phyloP scores from a whole-genome alignment of 2,329 filamentous ascomycete genomes.

The Clonostachys byssicola region DNA sequence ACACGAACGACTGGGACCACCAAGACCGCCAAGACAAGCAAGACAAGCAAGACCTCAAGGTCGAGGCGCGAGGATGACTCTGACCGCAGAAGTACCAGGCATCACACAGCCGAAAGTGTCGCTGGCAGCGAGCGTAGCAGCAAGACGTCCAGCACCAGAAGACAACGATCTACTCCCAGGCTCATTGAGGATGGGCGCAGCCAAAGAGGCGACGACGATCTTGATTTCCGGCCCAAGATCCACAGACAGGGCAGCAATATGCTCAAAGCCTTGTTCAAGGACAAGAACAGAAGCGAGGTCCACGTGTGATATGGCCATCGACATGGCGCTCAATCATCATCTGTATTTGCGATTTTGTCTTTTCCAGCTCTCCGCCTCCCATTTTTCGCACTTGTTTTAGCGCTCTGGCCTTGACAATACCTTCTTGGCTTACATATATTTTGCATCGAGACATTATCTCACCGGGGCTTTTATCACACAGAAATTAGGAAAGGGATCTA shows the following conservation, averaged over 20 bases:
- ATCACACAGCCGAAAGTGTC: conserved; percentile 10
- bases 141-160: conserved; percentile 13
- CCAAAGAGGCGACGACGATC: conserved; percentile 25
- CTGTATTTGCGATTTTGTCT: too few relatives aligned
- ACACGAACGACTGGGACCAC: conserved; percentile 20
- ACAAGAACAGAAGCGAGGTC: conserved; percentile 42
- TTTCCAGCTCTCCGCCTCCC: too few relatives aligned
- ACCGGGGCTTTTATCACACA: too few relatives aligned
- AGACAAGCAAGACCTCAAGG: conserved; percentile 12
- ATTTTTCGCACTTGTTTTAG: too few relatives aligned
- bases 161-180: conserved; percentile 21
- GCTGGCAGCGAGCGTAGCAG: conserved; percentile 28
- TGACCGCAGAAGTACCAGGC: conserved; percentile 16
- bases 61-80: conserved; percentile 17
- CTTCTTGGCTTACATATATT: too few relatives aligned
- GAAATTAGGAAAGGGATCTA: too few relatives aligned
- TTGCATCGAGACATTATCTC: too few relatives aligned
- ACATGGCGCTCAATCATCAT: too few relatives aligned
- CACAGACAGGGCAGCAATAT: conserved; percentile 43
- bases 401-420: too few relatives aligned
- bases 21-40: conserved; percentile 15
- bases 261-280: conserved; percentile 56
- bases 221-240: conserved; percentile 40
- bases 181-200: conserved; percentile 28
- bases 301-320: neutral